Conservation (phyloP, 768 basidiomycete genomes). For the Suillus ampliporus region DNA sequence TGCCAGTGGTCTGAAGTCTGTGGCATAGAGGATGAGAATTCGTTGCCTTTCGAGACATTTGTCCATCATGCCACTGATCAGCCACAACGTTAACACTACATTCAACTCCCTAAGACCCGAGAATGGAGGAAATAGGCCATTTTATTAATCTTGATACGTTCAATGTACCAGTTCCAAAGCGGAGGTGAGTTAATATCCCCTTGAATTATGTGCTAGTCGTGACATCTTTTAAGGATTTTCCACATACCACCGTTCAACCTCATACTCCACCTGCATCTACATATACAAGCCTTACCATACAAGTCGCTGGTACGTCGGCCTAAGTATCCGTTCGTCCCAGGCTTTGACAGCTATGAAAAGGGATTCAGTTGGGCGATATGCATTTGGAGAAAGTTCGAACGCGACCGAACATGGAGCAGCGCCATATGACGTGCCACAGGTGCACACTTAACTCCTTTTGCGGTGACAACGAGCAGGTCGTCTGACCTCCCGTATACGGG, state of each 20-base stretch:
- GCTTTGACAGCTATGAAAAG: constrained; percentile 52
- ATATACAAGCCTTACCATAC: constrained; percentile 75
- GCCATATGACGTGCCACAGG: background rate
- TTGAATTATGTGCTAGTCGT: constrained; percentile 4
- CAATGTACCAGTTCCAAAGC: constrained; percentile 45
- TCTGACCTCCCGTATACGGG: background rate
- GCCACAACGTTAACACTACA: no score
- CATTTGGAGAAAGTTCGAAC: no score
- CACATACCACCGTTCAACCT: constrained; percentile 83
- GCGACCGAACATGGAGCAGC: background rate
- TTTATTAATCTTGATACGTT: constrained; percentile 54
- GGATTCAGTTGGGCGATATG: constrained; percentile 79
- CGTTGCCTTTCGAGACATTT: constrained; percentile 56
- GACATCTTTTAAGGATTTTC: constrained; percentile 58
- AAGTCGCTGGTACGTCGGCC: constrained; percentile 39
- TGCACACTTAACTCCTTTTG: background rate
- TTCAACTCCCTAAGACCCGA: constrained; percentile 51
- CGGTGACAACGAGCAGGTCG: background rate
- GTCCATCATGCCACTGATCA: constrained; percentile 57
- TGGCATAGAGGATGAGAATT: constrained; percentile 51
- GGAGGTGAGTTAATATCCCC: constrained; percentile 51
- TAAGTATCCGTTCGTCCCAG: constrained; percentile 56
- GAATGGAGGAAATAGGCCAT: constrained; percentile 58
- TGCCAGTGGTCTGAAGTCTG: background rate
- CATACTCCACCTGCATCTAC: constrained; percentile 75